phyloP scores from a whole-genome alignment of 2,329 filamentous ascomycete genomes.

The Neofusicoccum umdonicola region DNA sequence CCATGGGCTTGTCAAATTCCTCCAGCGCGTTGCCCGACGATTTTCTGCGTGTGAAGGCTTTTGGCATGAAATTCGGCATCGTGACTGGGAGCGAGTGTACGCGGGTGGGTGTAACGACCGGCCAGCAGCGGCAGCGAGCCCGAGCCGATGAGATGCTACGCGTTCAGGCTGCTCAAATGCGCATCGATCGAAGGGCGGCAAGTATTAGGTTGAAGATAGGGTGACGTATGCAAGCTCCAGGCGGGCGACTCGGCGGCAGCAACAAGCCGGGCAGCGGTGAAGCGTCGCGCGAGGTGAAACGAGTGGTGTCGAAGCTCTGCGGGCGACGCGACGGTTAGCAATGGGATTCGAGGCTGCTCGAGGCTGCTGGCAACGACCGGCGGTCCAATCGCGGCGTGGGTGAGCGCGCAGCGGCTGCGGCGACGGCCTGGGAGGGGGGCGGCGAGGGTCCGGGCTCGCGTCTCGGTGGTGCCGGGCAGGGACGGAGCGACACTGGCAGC shows the following conservation, averaged over 20 bases:
- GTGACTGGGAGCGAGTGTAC: not conserved
- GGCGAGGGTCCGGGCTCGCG: not conserved
- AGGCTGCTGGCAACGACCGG: not conserved
- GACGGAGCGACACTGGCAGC: not conserved
- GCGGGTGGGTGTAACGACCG: conserved; percentile 1
- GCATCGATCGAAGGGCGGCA: not conserved
- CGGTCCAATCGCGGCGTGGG: not conserved
- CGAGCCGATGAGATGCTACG: not conserved
- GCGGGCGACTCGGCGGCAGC: not conserved
- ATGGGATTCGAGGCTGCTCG: not conserved
- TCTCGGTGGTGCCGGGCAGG: not conserved
- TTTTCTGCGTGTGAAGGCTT: conserved; percentile 36
- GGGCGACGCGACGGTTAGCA: conserved; percentile 2
- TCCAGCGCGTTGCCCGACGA: conserved; percentile 37
- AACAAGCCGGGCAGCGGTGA: not conserved
- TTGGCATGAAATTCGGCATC: conserved; percentile 18
- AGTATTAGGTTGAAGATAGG: not conserved
- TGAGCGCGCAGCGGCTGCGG: not conserved
- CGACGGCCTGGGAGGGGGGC: not conserved
- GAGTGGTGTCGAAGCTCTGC: conserved; percentile 10
- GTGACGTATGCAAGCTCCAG: not conserved
- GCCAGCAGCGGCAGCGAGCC: conserved; percentile 3
- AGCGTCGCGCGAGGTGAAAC: not conserved
- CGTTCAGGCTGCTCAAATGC: not conserved
- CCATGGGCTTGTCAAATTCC: conserved; percentile 23